phyloP scores from a whole-genome alignment of 192 early-diverging fungal genomes.

The Spinellus fusiger region DNA sequence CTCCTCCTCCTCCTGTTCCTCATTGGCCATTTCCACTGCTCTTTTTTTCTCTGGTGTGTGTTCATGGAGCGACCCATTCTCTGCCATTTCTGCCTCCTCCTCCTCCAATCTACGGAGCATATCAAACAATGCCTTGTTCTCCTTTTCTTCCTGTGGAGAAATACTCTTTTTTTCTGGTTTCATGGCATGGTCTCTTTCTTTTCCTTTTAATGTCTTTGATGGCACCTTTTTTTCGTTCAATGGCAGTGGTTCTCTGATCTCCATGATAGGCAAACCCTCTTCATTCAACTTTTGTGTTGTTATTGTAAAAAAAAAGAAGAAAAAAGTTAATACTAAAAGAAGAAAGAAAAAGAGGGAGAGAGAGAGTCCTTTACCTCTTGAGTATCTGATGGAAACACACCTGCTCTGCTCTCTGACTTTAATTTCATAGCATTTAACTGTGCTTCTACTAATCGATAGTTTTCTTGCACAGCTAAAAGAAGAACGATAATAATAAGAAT shows the following conservation, averaged over 20 bases:
- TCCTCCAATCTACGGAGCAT: slow-evolving; percentile 59
- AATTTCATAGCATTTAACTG: slow-evolving; percentile 41
- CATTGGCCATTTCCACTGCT: slow-evolving; percentile 36
- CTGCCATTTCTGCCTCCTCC: slow-evolving; percentile 39
- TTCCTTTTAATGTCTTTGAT: neutral
- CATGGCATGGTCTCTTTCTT: neutral
- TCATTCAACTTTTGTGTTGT: slow-evolving; percentile 72
- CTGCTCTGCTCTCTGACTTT: slow-evolving; percentile 3
- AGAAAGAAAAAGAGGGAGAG: neutral
- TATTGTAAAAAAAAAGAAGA: neutral
- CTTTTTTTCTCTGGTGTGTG: slow-evolving; percentile 17
- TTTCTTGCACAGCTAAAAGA: slow-evolving; percentile 40
- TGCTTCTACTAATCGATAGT: slow-evolving; percentile 38
- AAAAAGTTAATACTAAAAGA: neutral
- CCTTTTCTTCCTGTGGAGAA: slow-evolving; percentile 43
- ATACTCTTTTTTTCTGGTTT: neutral
- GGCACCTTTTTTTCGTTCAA: slow-evolving; percentile 40
- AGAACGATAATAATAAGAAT: neutral
- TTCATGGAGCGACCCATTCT: slow-evolving; percentile 36
- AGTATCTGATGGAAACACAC: slow-evolving; percentile 9
- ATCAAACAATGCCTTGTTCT: slow-evolving; percentile 48
- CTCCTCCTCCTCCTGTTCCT: slow-evolving; percentile 36
- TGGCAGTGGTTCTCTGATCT: slow-evolving; percentile 57
- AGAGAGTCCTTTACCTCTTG: slow-evolving; percentile 8
- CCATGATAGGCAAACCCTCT: slow-evolving; percentile 70